Percentiles rank a stretch among this genome's conserved stretches.
Conservation (phyloP, 305 asterid species). For the Rubia balearica region DNA sequence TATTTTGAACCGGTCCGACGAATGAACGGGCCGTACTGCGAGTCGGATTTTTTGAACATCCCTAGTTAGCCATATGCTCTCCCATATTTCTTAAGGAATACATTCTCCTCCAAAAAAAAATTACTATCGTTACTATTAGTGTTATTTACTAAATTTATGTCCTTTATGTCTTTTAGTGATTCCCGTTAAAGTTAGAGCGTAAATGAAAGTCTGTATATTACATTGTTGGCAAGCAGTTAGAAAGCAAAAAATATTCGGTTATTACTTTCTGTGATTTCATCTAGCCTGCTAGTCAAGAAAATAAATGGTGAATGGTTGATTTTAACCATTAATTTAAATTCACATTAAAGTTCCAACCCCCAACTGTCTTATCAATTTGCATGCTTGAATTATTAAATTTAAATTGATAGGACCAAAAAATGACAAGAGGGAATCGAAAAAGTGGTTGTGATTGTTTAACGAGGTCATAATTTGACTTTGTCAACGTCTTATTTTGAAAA, state of each 20-base stretch:
- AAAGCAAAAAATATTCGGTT: neutral
- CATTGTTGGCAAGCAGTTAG: constrained; percentile 3
- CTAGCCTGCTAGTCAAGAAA: neutral
- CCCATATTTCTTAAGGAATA: too few species aligned
- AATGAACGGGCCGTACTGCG: too few species aligned
- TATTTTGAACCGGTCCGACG: too few species aligned
- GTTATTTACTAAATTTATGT: neutral
- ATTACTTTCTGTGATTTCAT: neutral
- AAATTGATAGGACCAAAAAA: neutral
- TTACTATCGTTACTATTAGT: too few species aligned
- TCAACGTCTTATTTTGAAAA: neutral
- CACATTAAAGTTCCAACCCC: neutral
- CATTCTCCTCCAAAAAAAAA: too few species aligned
- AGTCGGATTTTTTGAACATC: too few species aligned
- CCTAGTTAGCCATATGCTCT: too few species aligned
- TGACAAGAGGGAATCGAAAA: neutral
- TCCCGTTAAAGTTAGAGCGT: neutral
- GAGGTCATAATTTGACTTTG: neutral
- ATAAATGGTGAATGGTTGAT: neutral
- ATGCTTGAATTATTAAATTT: neutral
- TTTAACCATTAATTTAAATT: neutral
- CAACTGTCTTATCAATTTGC: neutral
- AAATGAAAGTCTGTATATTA: too few species aligned
- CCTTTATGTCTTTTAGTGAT: neutral
- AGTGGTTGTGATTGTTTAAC: neutral